Base-by-base conservation (phyloP, 176 grass and related monocot genomes). In the Puccinellia tenuiflora region DNA sequence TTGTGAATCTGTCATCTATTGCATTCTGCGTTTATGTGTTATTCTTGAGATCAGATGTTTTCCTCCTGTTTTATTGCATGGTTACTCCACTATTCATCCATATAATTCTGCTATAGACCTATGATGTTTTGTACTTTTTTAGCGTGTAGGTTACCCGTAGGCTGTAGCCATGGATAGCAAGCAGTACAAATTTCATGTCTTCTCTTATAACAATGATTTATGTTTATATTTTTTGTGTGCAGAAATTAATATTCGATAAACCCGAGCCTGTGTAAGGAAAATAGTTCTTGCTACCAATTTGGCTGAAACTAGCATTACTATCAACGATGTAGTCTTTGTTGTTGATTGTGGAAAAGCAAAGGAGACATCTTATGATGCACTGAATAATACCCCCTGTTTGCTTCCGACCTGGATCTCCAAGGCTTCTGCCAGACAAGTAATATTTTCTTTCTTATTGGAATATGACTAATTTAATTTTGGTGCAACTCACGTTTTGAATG, bases 381-480 rank as follows among this genome's bases (percentile, higher is more conserved):
- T 99, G 77, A 99, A 99, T 80, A 99, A 99, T 79, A 99, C 96
- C 18, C 96, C 96, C 1, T 99, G 96, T 90, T 88, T 99, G 77
- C 93, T 99, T 80, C 93, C 93, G 1, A 93, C 96, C 47, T 99
- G 96, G 96, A 99, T 99, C 63, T 99, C 96, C 68, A 99, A 99
- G 81, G 96, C 96, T 88, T 93, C 96, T 81, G 91, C 91, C 29
- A 90, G 89, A 89, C 96, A 99, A 86, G 96, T 99, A 89, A 85
- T 78, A 72, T 50, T 39, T 71, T 81, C 18, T 83, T 33, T 73
- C 60, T 73, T 73, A 29, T 30, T 73, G 47, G 26, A 51, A 37
- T 66, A 81, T 29, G 6, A 74, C 8, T 83, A 78, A 60, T 70
- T 38, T 69, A 61, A 35, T 59, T 82, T 78, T 26, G 5, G 20